Evolutionary conservation across 805 yeast genomes (phyloP).

Genomic region (Wickerhamiella nectarea): DNA sequence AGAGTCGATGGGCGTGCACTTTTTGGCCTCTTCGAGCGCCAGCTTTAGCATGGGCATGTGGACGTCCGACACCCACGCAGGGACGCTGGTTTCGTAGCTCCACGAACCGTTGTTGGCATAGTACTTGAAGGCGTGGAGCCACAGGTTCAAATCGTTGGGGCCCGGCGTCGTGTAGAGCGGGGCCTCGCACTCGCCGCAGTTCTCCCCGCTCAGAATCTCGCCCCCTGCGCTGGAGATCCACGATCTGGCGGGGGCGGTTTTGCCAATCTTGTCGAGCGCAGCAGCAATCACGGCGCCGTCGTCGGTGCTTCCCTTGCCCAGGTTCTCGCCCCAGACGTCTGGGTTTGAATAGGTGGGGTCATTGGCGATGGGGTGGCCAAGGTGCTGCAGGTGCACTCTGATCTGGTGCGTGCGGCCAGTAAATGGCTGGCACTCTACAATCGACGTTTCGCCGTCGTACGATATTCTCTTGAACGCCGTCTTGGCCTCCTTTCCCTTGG

Average conservation of each 20-base stretch:
- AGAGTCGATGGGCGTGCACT: slow-evolving; percentile 68
- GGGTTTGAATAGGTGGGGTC: slow-evolving; percentile 79
- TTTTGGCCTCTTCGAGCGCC: slow-evolving; percentile 66
- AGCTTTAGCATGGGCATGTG: slow-evolving; percentile 52
- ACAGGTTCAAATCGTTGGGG: slow-evolving; percentile 68
- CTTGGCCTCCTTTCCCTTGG: slow-evolving; percentile 44
- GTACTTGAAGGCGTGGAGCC: slow-evolving; percentile 84
- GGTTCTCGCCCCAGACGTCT: slow-evolving; percentile 59
- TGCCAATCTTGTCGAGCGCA: slow-evolving; percentile 54
- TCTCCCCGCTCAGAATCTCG: slow-evolving; percentile 45
- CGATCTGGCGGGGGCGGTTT: slow-evolving; percentile 48
- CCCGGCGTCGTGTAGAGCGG: slow-evolving; percentile 80
- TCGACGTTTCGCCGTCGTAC: slow-evolving; percentile 52
- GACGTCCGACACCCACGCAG: slow-evolving; percentile 64
- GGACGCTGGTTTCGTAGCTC: slow-evolving; percentile 63
- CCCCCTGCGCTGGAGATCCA: slow-evolving; percentile 43
- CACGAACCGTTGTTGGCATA: slow-evolving; percentile 38
- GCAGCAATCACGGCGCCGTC: slow-evolving; percentile 36
- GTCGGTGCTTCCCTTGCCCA: slow-evolving; percentile 47
- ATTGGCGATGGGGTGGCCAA: slow-evolving; percentile 79
- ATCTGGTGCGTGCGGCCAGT: slow-evolving; percentile 96
- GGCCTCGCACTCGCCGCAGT: slow-evolving; percentile 53
- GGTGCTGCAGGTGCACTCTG: slow-evolving; percentile 71
- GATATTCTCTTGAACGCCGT: slow-evolving; percentile 57
- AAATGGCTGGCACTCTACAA: slow-evolving; percentile 66